Conservation (phyloP, 2,329 filamentous ascomycete genomes). For the Fusarium chaquense region DNA sequence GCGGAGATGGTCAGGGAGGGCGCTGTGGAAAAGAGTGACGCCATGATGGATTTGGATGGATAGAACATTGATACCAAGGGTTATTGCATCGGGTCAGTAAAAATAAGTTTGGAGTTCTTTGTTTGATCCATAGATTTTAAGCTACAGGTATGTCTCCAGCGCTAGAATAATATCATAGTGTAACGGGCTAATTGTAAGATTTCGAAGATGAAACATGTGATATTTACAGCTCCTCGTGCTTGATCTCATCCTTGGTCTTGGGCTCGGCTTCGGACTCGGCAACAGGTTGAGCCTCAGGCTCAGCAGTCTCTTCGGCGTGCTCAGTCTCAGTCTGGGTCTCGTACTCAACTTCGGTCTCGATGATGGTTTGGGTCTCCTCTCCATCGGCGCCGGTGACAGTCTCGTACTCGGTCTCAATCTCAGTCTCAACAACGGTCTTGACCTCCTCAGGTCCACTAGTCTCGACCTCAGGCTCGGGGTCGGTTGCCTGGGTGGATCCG, state of each 20-base stretch:
- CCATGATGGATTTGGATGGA: constrained; percentile 65
- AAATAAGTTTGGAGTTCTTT: constrained; percentile 40
- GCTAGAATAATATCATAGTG: constrained; percentile 28
- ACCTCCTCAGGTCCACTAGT: constrained; percentile 46
- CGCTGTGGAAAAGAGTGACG: constrained; percentile 61
- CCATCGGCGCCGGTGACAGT: constrained; percentile 3
- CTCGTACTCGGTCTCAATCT: constrained; percentile 36
- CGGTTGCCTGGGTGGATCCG: constrained; percentile 39
- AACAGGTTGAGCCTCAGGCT: constrained; percentile 40
- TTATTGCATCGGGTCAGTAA: constrained; percentile 23
- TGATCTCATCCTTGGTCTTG: constrained; percentile 47
- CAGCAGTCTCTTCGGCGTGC: constrained; percentile 24
- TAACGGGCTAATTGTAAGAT: constrained; percentile 41
- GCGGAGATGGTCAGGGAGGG: constrained; percentile 71
- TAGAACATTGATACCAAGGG: constrained; percentile 36
- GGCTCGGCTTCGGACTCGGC: constrained; percentile 44
- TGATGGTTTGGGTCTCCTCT: constrained; percentile 4
- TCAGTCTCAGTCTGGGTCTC: constrained; percentile 41
- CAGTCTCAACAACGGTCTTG: constrained; percentile 36
- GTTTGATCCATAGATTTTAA: constrained; percentile 34
- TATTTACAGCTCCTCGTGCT: constrained; percentile 64
- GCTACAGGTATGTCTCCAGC: constrained; percentile 39
- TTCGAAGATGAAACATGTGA: constrained; percentile 6
- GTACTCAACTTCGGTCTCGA: constrained; percentile 40
- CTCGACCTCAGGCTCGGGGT: constrained; percentile 45